These are phyloP conservation scores for Yamadazyma akitaensis DNA, from an alignment of 805 yeast species.

Conservation along the genomic window DNA sequence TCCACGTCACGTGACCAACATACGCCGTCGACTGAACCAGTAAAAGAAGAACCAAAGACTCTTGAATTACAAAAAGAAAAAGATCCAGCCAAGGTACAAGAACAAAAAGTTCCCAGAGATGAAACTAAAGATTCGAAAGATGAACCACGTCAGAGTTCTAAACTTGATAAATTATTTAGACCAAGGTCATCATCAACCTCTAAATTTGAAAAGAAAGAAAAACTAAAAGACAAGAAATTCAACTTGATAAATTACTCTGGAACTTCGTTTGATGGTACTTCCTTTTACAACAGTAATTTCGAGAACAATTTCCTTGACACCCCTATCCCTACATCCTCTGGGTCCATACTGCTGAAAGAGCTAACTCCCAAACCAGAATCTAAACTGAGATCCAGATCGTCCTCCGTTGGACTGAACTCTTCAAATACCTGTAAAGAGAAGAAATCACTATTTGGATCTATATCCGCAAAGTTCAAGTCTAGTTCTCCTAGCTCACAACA, in stretches of 20 bases:
- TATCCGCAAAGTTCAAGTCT: slow-evolving; percentile 40
- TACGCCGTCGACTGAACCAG: not conserved
- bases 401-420: slow-evolving; percentile 12
- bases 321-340: not conserved
- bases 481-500: slow-evolving; percentile 7
- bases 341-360: slow-evolving; percentile 11
- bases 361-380: slow-evolving; percentile 5
- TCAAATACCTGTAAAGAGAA: slow-evolving; percentile 18
- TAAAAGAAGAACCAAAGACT: not conserved
- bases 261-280: slow-evolving; percentile 13
- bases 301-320: slow-evolving; percentile 9
- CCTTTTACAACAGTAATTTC: slow-evolving; percentile 9
- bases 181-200: slow-evolving; percentile 11
- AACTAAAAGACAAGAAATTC: slow-evolving; percentile 8
- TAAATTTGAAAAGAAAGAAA: slow-evolving; percentile 6
- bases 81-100: no score
- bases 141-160: slow-evolving; percentile 5
- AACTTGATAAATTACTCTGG: slow-evolving; percentile 14
- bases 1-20: not conserved
- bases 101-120: not conserved
- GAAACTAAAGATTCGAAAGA: not conserved
- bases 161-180: slow-evolving; percentile 13
- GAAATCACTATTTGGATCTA: slow-evolving; percentile 34
- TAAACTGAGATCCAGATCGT: slow-evolving; percentile 12
- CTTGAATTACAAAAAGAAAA: no score